Conservation (phyloP, 2,329 filamentous ascomycete species). For the Venturia nashicola region DNA sequence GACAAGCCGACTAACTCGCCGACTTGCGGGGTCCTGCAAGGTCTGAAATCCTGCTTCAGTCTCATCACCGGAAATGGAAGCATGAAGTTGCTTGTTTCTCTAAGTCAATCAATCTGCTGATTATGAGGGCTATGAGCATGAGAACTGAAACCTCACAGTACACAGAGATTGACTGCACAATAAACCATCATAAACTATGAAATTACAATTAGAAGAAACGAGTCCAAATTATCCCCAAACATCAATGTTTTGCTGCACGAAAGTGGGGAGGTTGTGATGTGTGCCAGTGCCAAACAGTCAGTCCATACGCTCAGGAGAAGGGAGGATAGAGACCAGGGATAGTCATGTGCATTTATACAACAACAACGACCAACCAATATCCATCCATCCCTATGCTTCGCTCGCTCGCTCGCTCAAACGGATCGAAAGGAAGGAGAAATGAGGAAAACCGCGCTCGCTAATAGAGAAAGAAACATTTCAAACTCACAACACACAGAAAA, state of each 20-base stretch:
- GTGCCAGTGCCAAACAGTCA: background rate
- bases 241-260: background rate
- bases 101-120: no score
- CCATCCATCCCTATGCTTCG: background rate
- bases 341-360: background rate
- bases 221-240: background rate
- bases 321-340: background rate
- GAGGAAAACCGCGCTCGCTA: background rate
- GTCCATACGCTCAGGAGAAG: background rate
- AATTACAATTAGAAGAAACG: constrained; percentile 2
- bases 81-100: no score
- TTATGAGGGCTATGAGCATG: no score
- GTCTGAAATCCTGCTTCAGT: no score
- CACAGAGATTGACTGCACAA: no score
- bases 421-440: background rate
- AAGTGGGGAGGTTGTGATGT: background rate
- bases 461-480: background rate
- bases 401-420: background rate
- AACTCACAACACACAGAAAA: background rate
- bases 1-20: no score
- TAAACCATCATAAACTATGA: background rate
- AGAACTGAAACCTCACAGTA: no score
- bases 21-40: no score
- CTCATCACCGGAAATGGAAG: no score
- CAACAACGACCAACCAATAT: background rate